Conservation (phyloP, 306 rosid species). For the Abrus pulchellus region DNA sequence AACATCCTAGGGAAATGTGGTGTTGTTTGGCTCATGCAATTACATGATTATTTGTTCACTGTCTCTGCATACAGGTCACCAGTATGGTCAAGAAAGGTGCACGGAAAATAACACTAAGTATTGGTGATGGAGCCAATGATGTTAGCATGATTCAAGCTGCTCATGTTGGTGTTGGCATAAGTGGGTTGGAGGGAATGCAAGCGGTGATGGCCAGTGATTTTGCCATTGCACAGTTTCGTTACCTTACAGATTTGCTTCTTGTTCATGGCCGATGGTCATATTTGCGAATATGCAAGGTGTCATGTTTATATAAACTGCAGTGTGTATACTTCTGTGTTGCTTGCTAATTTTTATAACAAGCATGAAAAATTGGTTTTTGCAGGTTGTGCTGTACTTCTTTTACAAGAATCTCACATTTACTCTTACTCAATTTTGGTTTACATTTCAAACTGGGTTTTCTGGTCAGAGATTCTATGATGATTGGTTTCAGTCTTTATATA, state of each 20-base stretch:
- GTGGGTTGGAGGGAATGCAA: slow-evolving; percentile 99
- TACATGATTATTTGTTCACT: slow-evolving; percentile 37
- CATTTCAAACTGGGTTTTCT: slow-evolving; percentile 96
- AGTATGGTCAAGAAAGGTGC: slow-evolving; percentile 98
- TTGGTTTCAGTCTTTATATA: slow-evolving; percentile 93
- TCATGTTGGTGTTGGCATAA: slow-evolving; percentile 97
- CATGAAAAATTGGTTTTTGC: slow-evolving; percentile 53
- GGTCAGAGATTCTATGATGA: slow-evolving; percentile 99
- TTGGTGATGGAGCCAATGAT: slow-evolving; percentile 99
- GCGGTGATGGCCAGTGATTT: slow-evolving; percentile 99
- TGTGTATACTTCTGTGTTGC: slow-evolving; percentile 1
- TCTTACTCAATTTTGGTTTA: slow-evolving; percentile 98
- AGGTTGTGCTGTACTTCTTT: slow-evolving; percentile 93
- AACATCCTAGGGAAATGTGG: slow-evolving; percentile 28
- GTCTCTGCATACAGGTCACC: slow-evolving; percentile 74
- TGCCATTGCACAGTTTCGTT: slow-evolving; percentile 98
- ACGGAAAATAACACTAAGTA: slow-evolving; percentile 81
- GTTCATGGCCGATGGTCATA: slow-evolving; percentile 99
- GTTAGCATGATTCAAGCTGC: slow-evolving; percentile 99
- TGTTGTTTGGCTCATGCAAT: slow-evolving; percentile 18
- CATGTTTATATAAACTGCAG: slow-evolving; percentile 30
- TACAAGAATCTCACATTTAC: slow-evolving; percentile 98
- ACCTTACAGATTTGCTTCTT: slow-evolving; percentile 91
- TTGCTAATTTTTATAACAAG: slow-evolving; percentile 27
- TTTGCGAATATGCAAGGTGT: slow-evolving; percentile 96